Evolutionary conservation across 139 green algal genomes (phyloP).

Genomic region (Haematococcus sp.): DNA sequence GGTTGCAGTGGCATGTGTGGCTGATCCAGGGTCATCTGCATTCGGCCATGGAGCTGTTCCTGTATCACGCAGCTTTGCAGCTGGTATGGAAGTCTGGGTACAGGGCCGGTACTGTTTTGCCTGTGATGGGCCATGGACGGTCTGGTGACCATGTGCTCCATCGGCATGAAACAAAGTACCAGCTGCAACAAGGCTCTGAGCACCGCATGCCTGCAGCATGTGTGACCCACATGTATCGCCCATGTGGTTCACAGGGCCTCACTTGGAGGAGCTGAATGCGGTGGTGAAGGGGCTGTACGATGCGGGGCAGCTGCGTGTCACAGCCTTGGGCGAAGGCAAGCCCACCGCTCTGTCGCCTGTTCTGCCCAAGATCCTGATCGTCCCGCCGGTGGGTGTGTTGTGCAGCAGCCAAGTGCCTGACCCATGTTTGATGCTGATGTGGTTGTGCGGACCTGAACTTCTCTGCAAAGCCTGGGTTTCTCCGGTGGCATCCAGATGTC

Average conservation of each 20-base stretch:
- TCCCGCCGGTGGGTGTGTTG: constrained; percentile 43
- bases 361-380: constrained; percentile 59
- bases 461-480: background rate
- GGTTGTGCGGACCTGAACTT: background rate
- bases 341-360: constrained; percentile 45
- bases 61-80: too few relatives aligned
- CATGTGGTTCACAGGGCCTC: constrained; percentile 50
- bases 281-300: constrained; percentile 44
- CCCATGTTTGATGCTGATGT: background rate
- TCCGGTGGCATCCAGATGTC: background rate
- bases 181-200: background rate
- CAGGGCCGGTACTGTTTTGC: too few relatives aligned
- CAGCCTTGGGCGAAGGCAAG: constrained; percentile 64
- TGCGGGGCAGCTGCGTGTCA: constrained; percentile 27
- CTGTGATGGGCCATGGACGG: too few relatives aligned
- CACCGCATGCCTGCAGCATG: background rate
- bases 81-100: too few relatives aligned
- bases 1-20: too few relatives aligned
- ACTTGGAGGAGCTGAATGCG: constrained; percentile 65
- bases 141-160: too few relatives aligned
- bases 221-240: too few relatives aligned
- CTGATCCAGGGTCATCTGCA: too few relatives aligned
- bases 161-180: too few relatives aligned
- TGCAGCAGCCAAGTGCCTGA: background rate
- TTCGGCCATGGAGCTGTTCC: too few relatives aligned